These are phyloP conservation scores for Coemansia asiatica DNA, from an alignment of 192 early-diverging fungal species.

Conservation along the genomic window DNA sequence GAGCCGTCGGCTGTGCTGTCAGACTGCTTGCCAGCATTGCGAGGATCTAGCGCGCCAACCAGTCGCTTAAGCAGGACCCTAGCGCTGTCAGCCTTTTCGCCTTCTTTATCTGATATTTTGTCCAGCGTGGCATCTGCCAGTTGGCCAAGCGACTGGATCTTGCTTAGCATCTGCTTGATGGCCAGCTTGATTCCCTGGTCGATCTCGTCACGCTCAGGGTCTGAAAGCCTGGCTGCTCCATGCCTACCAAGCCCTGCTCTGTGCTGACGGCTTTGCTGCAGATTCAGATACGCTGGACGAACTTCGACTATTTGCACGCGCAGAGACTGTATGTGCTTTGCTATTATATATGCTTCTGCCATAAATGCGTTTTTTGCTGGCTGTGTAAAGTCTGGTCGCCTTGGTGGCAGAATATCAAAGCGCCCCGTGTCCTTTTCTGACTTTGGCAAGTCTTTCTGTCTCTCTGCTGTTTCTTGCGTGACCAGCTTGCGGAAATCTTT, in stretches of 20 bases:
- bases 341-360: constrained; percentile 61
- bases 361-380: constrained; percentile 51
- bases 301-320: constrained; percentile 54
- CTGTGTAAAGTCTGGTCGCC: constrained; percentile 28
- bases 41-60: constrained; percentile 41
- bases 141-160: constrained; percentile 61
- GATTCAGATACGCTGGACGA: constrained; percentile 58
- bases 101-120: constrained; percentile 13
- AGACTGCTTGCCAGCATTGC: constrained; percentile 18
- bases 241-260: constrained; percentile 5
- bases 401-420: constrained; percentile 30
- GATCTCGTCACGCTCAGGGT: constrained; percentile 68
- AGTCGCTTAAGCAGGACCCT: constrained; percentile 49
- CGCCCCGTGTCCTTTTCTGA: constrained; percentile 16
- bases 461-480: constrained; percentile 8
- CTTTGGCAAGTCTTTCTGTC: constrained; percentile 4
- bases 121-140: constrained; percentile 52
- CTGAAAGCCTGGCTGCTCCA: constrained; percentile 47
- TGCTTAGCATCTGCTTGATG: constrained; percentile 58
- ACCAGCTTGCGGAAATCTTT: constrained; percentile 27
- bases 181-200: constrained; percentile 63
- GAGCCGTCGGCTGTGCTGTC: background rate
- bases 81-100: constrained; percentile 3
- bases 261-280: constrained; percentile 24
- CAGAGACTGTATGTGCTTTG: constrained; percentile 58